Base-by-base conservation (phyloP, 1,284 basidiomycete species). In the Trametes hirsuta region DNA sequence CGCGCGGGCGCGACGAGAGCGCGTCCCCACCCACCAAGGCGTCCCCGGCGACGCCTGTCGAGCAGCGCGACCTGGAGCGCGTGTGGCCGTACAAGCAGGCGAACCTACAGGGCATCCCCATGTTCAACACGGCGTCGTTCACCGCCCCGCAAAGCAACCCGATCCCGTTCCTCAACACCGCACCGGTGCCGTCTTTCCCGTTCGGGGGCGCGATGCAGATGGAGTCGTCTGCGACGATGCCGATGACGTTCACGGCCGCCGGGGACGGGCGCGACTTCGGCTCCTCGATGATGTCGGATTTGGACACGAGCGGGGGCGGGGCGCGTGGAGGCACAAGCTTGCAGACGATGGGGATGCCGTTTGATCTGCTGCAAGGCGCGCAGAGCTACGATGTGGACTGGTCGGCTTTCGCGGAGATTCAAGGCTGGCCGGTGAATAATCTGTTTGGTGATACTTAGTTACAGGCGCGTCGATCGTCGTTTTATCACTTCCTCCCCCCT, bases 261-360 rank as follows among this genome's bases (percentile, higher is more conserved):
- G 48, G 41, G 2, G 55, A 40, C 14, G 21, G 14, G 14, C 37
- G 49, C 9, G 59, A 60, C 34, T 49, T 53, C 18, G 40, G 49
- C 8, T 18, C 22, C 15, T 34, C 50, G 53, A 25, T 22, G 39
- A 48, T 30, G 15, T 2, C 37, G 25, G 35, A 39, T 11, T 6
- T 53, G 46, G 51, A 47, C 49, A 52, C 39, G 53, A 30, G 21
- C 18, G 18, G 56, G 25, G 34, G 18, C 37, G 47, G 35, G 21
- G 44, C 45, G 45, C 12, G 34, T n/a, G 49, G 45, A 12, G 45
- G 39, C 51, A 37, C 50, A 37, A 58, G 44, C 37, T 18, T 58
- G 37, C 68, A 67, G 50, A 45, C 63, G 35, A 63, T 66, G 65
- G 42, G 64, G 21, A 64, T 67, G 65, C 67, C 67, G 15, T 65